Base-by-base conservation (phyloP, 2,329 filamentous ascomycete species). In the Stemphylium vesicarium region DNA sequence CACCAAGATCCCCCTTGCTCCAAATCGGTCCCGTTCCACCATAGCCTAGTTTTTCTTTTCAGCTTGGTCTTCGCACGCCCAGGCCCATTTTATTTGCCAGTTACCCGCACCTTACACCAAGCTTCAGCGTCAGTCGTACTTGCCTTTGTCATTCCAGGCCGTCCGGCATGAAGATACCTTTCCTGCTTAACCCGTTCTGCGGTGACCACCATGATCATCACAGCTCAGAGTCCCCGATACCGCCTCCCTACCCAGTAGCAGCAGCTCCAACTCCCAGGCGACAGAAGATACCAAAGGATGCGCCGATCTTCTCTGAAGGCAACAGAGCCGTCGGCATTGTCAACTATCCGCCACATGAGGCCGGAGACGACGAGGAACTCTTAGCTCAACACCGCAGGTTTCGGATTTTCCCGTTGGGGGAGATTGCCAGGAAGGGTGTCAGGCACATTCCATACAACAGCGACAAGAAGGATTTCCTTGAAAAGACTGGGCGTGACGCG, bases 391-490 rank as follows among this genome's bases (percentile, higher is more conserved):
- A 95, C 57, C 77, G 78, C 35, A 80, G 79, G 35, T 94, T 89
- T 69, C 79, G 84, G 13, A 80, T 97, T 48, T 83, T 81, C 50
- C 89, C 91, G 0, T 80, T 87, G 57, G 91, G 80, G 1, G 69
- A 80, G n/a, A 86, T 88, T 50, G 15, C 39, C 3, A 75, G 67
- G n/a, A 77, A 82, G 56, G 78, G 75, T 18, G 68, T 71, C 9
- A 72, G 78, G 46, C 92, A 94, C 68, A 96, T 97, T 55, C 94
- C 94, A 0, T 98, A 98, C 77, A 93, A 92, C 70, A 96, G 93
- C 72, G 90, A 92, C 63, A 98, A 97, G 81, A 96, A 96, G 75
- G 84, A 88, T 56, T 96, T 97, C 68, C 85, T 88, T 59, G 85
- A 88, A 61, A 96, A 91, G 79, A 98, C 94, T 3, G 91, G 92